Conservation (phyloP, 2,329 filamentous ascomycete species). For the Metarhizium rileyi region DNA sequence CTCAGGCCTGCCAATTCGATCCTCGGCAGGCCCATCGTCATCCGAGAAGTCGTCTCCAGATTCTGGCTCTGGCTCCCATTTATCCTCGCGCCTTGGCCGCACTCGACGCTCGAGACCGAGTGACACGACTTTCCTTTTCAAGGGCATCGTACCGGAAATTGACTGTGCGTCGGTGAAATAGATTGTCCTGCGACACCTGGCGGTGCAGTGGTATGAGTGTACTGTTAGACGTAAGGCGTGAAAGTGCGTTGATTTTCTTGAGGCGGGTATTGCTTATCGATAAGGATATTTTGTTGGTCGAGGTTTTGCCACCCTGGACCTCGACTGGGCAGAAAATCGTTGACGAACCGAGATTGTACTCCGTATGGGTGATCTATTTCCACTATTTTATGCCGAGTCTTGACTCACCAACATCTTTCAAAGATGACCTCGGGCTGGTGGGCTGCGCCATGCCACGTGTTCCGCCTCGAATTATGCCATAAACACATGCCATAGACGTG, state of each 20-base stretch:
- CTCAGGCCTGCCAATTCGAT: conserved; percentile 16
- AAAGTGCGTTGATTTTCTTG: neutral
- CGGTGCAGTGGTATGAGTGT: neutral
- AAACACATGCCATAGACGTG: too few relatives aligned
- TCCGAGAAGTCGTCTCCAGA: conserved; percentile 16
- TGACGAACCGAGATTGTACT: too few relatives aligned
- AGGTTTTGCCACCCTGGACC: neutral
- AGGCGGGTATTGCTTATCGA: conserved; percentile 4
- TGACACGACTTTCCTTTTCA: conserved; percentile 30
- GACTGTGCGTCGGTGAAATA: neutral
- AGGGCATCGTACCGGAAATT: conserved; percentile 16
- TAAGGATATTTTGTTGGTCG: neutral
- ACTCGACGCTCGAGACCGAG: conserved; percentile 32
- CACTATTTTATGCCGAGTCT: too few relatives aligned
- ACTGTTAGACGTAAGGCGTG: conserved; percentile 10
- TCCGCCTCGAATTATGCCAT: too few relatives aligned
- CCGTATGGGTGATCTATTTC: too few relatives aligned
- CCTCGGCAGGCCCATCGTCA: conserved; percentile 20
- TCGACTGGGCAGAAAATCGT: too few relatives aligned
- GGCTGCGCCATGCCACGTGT: too few relatives aligned
- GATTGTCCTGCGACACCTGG: neutral
- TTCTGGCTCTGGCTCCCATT: conserved; percentile 26
- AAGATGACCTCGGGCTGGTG: too few relatives aligned
- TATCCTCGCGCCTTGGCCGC: conserved; percentile 33
- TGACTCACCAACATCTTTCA: too few relatives aligned